Evolutionary conservation across 495 filamentous ascomycete species (phyloP), one percentile per base, ranked within the genome.

Genomic region (Bryoglossum gracile): DNA sequence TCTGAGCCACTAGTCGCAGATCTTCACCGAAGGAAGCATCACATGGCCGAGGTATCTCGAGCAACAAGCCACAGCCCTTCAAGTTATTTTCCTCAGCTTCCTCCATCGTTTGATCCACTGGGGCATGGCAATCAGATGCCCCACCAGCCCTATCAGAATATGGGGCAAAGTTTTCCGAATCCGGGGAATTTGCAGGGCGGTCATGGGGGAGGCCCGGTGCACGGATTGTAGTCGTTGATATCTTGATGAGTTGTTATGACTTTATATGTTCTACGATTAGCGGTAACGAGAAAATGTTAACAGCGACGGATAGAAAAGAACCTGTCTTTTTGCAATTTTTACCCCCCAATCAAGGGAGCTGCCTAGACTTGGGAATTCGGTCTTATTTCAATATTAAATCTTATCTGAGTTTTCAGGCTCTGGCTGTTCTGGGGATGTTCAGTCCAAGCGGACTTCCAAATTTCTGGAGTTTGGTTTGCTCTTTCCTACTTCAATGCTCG

Each of bases 1-100:
- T 36, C 58, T 2, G 50, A 50, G 33, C 44, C 46, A 10, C 5
- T 56, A 3, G 36, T 56, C 11, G 19, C 41, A 18, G 25, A 21
- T 19, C 35, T 60, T 14, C 50, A 50, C 22, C 49, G 32, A 22
- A 50, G 57, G 32, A 60, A 54, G 37, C 52, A 51, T 25, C 43
- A 45, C 6, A 36, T 58, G 4, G 47, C 52, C n/a, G 56, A 53
- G 8, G 23, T 53, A 1, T 36, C 56, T 11, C 38, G 40, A 26
- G 36, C 17, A 14, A n/a, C n/a, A n/a, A 59, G 42, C 16, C 48
- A 55, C 18, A 51, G 46, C 23, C 46, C 55, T 19, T 30, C 50
- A 10, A 16, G 11, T 14, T 44, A 47, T 23, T 37, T 50, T 19
- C 38, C 26, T n/a, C 55, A 51, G n/a, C n/a, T n/a, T n/a, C n/a